Evolutionary conservation across 306 rosid species (phyloP), one percentile per base, ranked within the genome.

Genomic region (Vigna nakashimae): DNA sequence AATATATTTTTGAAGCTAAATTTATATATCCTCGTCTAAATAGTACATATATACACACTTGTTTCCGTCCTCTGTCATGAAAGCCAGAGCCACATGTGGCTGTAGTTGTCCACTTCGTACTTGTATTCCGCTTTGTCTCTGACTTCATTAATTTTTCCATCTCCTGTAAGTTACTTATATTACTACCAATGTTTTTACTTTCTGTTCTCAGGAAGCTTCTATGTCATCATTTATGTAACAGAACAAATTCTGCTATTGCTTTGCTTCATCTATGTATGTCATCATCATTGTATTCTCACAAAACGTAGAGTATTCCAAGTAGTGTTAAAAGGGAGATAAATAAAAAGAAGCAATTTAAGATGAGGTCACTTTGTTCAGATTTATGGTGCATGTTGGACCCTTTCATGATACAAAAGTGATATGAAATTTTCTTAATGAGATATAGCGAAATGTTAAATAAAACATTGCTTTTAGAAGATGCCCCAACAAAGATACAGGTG

Each of bases 401-500:
- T 59, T 68, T 50, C 48, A 43, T 65, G 17, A 46, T 53, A 7
- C n/a, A 68, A 69, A 81, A 67, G 71, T 28, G 30, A 30, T 8
- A 14, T 10, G 24, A 32, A 82, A 68, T 42, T 24, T 28, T 24
- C 7, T 28, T 6, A 18, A n/a, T 42, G 28, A 13, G 4, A 24
- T 32, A 40, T 9, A 17, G 38, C 48, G 40, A 17, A n/a, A 17
- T 40, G 40, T 14, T 7, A 15, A 14, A 38, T 60, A 50, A 75
- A 40, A 42, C 73, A 38, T 28, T 69, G 76, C 84, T 69, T 76
- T 82, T 26, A 16, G 62, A 76, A 76, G 73, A 82, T 76, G 34
- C 68, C 68, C 73, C 20, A 69, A 69, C 76, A 38, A 75, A 40
- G 81, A 62, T n/a, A 49, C 49, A 17, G 66, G 28, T 60, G 77